Base-by-base conservation (phyloP, 2,329 filamentous ascomycete genomes). In the Clonostachys rhizophaga region DNA sequence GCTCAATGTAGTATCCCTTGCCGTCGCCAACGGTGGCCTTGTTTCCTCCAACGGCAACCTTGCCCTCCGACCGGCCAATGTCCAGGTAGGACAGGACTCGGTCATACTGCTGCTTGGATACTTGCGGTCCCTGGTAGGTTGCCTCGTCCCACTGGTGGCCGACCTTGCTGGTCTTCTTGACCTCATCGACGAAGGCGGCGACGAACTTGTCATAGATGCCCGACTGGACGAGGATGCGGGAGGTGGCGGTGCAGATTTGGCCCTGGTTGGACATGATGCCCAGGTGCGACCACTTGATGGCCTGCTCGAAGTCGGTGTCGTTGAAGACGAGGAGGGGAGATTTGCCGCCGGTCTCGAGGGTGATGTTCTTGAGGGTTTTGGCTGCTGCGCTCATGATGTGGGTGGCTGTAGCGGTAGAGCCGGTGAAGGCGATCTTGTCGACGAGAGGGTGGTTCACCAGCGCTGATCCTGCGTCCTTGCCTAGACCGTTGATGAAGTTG, bases 341-440 rank as follows among this genome's bases (percentile, higher is more conserved):
- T 60, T 84, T 83, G 46, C 80, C 80, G 42, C 79, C 80, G 9
- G 76, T 76, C 59, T 82, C 78, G 18, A 81, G 66, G 2, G 77
- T 80, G 41, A 81, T 72, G 55, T 79, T 79, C 62, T 81, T 81
- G 56, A 78, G 63, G 24, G 68, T 86, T 1, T 74, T 66, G 5
- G 79, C 71, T 0, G 85, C 83, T 64, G 76, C 70, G 55, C 82
- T 82, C 83, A 87, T 86, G 50, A 89, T 84, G 54, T 81, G 73
- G 34, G 77, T 75, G 8, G 80, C 86, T 2, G 85, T 88, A 2
- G 69, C 71, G 2, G 84, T 89, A 14, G 78, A 84, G 39, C 86
- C 86, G 0, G 86, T 89, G 55, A 89, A 89, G 1, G 85, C 83
- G 48, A 89, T 72, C 68, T 89, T 89, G 58, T 86, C 81, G 16